A percentile compares a stretch with the other conserved stretches of the same genome.
These are phyloP conservation scores for Starmerella floris DNA, from an alignment of 805 yeast genomes.

Conservation along the genomic window DNA sequence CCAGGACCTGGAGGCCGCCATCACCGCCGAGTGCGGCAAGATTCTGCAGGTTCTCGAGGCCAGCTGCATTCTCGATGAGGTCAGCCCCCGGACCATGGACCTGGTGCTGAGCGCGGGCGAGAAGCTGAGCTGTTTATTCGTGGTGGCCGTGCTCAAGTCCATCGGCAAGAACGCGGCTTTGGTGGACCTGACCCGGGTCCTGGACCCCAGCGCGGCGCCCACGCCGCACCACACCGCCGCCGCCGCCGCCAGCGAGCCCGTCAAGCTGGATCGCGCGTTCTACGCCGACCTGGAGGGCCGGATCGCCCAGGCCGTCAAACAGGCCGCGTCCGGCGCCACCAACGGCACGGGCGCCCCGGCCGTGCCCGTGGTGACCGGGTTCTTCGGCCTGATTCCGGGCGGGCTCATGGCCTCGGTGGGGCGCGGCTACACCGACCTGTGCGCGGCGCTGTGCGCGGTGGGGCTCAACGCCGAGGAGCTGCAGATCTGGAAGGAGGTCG, in stretches of 20 bases:
- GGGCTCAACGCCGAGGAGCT: conserved; percentile 85
- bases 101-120: conserved; percentile 89
- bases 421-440: conserved; percentile 92
- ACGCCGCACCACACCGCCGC: conserved; percentile 28
- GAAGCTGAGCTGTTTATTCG: conserved; percentile 76
- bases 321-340: conserved; percentile 21
- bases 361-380: conserved; percentile 90
- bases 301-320: conserved; percentile 37
- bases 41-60: conserved; percentile 68
- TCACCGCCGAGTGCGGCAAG: conserved; percentile 51
- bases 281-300: conserved; percentile 39
- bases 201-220: conserved; percentile 23
- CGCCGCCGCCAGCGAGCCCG: conserved; percentile 32
- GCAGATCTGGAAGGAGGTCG: conserved; percentile 98
- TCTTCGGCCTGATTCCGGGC: conserved; percentile 92
- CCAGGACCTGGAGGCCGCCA: conserved; percentile 42
- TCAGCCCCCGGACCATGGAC: conserved; percentile 76
- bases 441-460: conserved; percentile 94
- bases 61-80: conserved; percentile 81
- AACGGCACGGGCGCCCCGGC: conserved; percentile 16
- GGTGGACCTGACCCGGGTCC: conserved; percentile 62
- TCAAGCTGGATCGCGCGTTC: conserved; percentile 48
- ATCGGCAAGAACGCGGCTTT: conserved; percentile 65
- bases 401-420: conserved; percentile 89
- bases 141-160: conserved; percentile 74